Percentiles rank a stretch among this genome's conserved stretches.
These are phyloP conservation scores for Sugiyamaella paludigena DNA, from an alignment of 1,139 yeast species.

Conservation along the genomic window DNA sequence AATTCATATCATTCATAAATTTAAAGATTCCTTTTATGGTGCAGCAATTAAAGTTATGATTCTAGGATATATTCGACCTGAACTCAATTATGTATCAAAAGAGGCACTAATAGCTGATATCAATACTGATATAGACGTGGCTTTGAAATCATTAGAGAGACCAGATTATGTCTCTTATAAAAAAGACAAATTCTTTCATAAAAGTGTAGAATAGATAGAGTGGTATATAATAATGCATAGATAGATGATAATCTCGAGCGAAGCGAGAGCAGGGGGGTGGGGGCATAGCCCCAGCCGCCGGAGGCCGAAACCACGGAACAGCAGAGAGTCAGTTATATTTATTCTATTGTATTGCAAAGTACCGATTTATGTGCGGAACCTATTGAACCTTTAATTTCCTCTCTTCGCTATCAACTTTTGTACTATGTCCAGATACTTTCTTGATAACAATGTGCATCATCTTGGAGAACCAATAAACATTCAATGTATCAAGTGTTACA, in stretches of 20 bases:
- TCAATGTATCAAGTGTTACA: slow-evolving; percentile 61
- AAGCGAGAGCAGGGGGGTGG: too few species aligned
- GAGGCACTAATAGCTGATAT: slow-evolving; percentile 89
- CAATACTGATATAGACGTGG: slow-evolving; percentile 70
- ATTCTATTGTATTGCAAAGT: background rate
- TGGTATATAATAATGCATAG: background rate
- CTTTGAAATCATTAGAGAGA: slow-evolving; percentile 49
- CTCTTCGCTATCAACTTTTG: background rate
- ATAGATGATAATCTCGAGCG: too few species aligned
- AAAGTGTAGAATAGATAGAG: slow-evolving; percentile 1
- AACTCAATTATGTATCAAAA: slow-evolving; percentile 76
- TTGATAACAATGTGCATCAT: slow-evolving; percentile 62
- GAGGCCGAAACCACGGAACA: background rate
- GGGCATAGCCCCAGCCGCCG: slow-evolving; percentile 1
- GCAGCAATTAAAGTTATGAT: slow-evolving; percentile 66
- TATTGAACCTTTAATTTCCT: too few species aligned
- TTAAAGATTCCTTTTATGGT: slow-evolving; percentile 72
- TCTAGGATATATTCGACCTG: slow-evolving; percentile 89
- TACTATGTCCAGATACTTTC: slow-evolving; percentile 6
- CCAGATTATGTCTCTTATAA: slow-evolving; percentile 36
- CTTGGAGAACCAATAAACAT: slow-evolving; percentile 63
- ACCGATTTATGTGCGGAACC: too few species aligned
- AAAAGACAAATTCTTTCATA: slow-evolving; percentile 24
- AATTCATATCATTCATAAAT: slow-evolving; percentile 78
- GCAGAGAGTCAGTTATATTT: background rate